Conservation (phyloP, 345 rosid genomes). For the Syzygium aqueum region DNA sequence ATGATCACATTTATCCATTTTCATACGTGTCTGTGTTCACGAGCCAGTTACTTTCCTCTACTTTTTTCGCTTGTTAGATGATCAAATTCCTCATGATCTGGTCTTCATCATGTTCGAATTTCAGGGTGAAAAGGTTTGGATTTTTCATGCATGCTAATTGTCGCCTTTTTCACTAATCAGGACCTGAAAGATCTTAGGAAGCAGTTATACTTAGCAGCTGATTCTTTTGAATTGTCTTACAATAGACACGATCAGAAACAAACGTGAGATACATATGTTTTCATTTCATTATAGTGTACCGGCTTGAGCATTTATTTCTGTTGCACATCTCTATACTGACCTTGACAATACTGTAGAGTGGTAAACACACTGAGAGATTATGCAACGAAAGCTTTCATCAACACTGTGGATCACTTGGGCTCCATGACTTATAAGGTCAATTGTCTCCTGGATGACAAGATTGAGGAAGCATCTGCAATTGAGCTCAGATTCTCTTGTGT, state of each 20-base stretch:
- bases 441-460: constrained; percentile 36
- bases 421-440: constrained; percentile 63
- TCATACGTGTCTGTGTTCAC: not conserved
- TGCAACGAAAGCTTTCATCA: constrained; percentile 55
- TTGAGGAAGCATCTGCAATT: constrained; percentile 21
- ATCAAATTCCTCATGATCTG: not conserved
- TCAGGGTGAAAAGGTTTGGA: not conserved
- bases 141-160: not conserved
- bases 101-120: not conserved
- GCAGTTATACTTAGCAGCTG: constrained; percentile 83
- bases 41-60: not conserved
- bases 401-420: constrained; percentile 82
- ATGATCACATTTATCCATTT: not conserved
- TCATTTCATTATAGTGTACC: not conserved
- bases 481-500: constrained; percentile 45
- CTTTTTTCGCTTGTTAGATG: not conserved
- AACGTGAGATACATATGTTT: constrained; percentile 22
- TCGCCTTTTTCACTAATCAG: constrained; percentile 9
- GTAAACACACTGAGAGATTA: constrained; percentile 62
- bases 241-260: constrained; percentile 45
- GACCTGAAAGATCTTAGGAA: constrained; percentile 64
- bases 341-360: constrained; percentile 24
- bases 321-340: not conserved
- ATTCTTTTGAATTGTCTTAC: constrained; percentile 65
- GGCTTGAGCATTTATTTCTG: not conserved